Evolutionary conservation across 257 asterid genomes (phyloP), one percentile per base, ranked within the genome.

Genomic region (Scutellaria barbata): DNA sequence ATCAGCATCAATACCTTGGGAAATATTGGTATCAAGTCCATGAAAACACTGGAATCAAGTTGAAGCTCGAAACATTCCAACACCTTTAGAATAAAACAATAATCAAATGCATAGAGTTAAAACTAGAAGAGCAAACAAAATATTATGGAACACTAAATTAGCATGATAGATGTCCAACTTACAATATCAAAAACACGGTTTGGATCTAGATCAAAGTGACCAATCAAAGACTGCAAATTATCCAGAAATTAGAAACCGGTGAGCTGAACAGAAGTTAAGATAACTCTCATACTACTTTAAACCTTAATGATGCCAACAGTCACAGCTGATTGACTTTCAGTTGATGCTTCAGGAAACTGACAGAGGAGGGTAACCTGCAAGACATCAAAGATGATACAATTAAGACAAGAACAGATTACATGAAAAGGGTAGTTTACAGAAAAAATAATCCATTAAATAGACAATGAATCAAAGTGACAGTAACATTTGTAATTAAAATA

Each of bases 191-290:
- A 95, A 71, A 95, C 99, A 48, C 99, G 95, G 72, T 95, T 95
- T 11, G 99, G 99, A 74, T 95, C 99, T 82, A 95, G 90, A 87
- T 95, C 98, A 63, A 95, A 95, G 86, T 95, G 98, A 57, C 99
- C 99, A 66, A 95, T 95, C 77, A 95, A 85, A 22, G 99, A 95
- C 99, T 95, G 95, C 80, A 88, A 37, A 74, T 53, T 42, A 79
- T 63, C 61, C 70, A 72, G 40, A 54, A 76, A 43, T 84, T 71
- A 87, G 86, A 78, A 66, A 74, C 54, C 41, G 52, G 52, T 47
- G 35, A 50, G 42, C 46, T 55, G 47, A 77, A 55, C 67, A 65
- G 68, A 43, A 13, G 55, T 71, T 48, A 62, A 57, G 25, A 80
- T 25, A 79, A 62, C 33, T 54, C 72, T 63, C 14, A 43, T 57